A percentile compares a stretch with the other conserved stretches of the same genome.
Evolutionary conservation across 768 basidiomycete genomes (phyloP).

Genomic region (Boletus reticuloceps): DNA sequence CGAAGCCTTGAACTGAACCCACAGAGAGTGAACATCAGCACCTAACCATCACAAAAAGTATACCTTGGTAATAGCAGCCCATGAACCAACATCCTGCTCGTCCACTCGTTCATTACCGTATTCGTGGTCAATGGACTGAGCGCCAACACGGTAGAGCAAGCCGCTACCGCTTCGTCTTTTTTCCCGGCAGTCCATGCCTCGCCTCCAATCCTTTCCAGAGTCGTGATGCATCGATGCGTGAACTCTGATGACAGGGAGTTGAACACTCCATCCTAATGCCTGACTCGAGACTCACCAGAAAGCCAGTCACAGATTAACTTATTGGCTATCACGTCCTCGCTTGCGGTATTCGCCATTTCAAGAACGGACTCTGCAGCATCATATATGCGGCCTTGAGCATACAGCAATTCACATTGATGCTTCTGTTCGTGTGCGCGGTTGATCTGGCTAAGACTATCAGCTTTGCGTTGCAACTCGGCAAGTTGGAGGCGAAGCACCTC

Average conservation of each 20-base stretch:
- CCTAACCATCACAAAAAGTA: neutral
- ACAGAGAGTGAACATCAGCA: no score
- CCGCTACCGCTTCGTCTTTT: neutral
- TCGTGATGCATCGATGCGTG: neutral
- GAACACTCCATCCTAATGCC: neutral
- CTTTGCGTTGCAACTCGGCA: neutral
- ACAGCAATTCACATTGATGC: neutral
- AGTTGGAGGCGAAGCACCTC: neutral
- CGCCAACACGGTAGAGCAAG: neutral
- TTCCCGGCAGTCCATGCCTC: neutral
- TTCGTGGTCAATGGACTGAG: neutral
- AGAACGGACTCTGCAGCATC: neutral
- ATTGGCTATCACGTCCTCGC: neutral
- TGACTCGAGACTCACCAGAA: neutral
- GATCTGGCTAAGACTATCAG: neutral
- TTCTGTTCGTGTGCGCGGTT: neutral
- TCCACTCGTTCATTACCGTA: neutral
- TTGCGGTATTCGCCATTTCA: neutral
- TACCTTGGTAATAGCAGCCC: neutral
- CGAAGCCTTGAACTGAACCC: neutral
- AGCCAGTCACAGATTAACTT: neutral
- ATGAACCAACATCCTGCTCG: neutral
- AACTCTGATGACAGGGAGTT: neutral
- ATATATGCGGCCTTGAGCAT: neutral
- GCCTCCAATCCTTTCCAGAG: neutral